A percentile compares a stretch with the other conserved stretches of the same genome.
phyloP scores from a whole-genome alignment of 2,329 filamentous ascomycete species.

The Scedosporium boydii region DNA sequence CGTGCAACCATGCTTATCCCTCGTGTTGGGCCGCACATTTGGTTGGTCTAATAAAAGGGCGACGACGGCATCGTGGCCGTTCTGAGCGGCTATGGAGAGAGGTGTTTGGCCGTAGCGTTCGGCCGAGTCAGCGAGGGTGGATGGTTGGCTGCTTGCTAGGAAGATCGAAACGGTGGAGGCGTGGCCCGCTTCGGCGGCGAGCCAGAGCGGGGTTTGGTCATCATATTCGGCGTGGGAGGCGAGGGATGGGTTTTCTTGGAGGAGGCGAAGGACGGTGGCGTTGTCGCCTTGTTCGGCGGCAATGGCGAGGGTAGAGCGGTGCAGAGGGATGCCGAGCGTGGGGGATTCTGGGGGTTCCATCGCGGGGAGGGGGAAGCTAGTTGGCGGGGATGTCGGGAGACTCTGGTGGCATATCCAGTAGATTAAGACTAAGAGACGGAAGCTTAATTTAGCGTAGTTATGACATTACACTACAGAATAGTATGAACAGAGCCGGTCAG shows the following conservation, averaged over 20 bases:
- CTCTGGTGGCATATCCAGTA: neutral
- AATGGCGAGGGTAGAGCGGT: constrained; percentile 3
- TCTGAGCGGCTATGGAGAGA: constrained; percentile 12
- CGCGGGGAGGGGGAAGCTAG: neutral
- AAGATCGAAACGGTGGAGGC: constrained; percentile 1
- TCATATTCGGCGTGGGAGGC: neutral
- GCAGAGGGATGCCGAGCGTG: constrained; percentile 3
- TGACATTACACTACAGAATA: neutral
- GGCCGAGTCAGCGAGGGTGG: neutral
- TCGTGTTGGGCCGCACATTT: constrained; percentile 8
- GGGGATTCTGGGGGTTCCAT: constrained; percentile 5
- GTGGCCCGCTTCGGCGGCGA: constrained; percentile 5
- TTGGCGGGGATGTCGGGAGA: neutral
- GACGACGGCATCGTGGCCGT: constrained; percentile 11
- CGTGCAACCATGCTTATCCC: constrained; percentile 10
- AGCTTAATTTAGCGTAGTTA: neutral
- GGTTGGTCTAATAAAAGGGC: constrained; percentile 10
- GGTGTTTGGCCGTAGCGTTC: constrained; percentile 11
- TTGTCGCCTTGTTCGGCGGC: constrained; percentile 6
- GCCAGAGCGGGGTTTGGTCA: constrained; percentile 7
- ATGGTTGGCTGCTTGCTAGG: neutral
- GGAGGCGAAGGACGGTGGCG: neutral
- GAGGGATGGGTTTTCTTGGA: neutral
- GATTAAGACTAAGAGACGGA: neutral
- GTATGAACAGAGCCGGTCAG: neutral